These are phyloP conservation scores for Saccharum spontaneum DNA, from an alignment of 176 grass and related monocot species.

Conservation along the genomic window DNA sequence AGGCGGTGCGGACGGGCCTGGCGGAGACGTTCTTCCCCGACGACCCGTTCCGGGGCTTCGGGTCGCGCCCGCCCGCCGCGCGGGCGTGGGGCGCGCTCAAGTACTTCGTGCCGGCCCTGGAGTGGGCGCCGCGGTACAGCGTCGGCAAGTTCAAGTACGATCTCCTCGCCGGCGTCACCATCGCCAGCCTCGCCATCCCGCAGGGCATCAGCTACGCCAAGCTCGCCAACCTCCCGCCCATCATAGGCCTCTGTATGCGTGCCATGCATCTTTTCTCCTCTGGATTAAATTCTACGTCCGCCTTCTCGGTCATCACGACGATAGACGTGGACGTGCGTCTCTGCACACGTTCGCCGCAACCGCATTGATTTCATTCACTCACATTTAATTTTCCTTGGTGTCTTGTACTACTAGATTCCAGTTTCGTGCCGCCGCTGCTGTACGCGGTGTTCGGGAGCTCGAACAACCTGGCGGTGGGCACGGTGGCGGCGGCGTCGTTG, in stretches of 20 bases:
- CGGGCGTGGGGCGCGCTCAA: constrained; percentile 49
- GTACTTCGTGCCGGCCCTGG: constrained; percentile 73
- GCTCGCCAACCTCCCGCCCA: constrained; percentile 82
- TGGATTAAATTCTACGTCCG: too few relatives aligned
- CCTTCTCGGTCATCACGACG: too few relatives aligned
- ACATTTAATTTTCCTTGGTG: too few relatives aligned
- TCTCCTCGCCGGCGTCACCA: constrained; percentile 88
- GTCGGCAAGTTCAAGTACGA: constrained; percentile 68
- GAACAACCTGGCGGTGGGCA: constrained; percentile 88
- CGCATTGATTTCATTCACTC: neutral
- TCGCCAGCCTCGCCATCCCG: constrained; percentile 97
- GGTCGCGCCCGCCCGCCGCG: constrained; percentile 22
- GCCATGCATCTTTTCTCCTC: too few relatives aligned
- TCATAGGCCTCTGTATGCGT: constrained; percentile 81
- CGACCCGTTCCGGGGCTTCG: constrained; percentile 78
- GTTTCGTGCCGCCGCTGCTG: constrained; percentile 88
- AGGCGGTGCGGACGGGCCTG: constrained; percentile 41
- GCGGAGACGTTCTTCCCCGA: constrained; percentile 92
- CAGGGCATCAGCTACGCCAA: constrained; percentile 98
- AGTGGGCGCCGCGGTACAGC: constrained; percentile 69
- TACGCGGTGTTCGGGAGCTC: constrained; percentile 95
- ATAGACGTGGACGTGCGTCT: too few relatives aligned
- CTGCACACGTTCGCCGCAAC: neutral
- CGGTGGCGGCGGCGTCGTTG: constrained; percentile 85
- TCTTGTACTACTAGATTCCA: constrained; percentile 51